phyloP scores from a whole-genome alignment of 2,329 filamentous ascomycete genomes.

The Penicillium glabrum region DNA sequence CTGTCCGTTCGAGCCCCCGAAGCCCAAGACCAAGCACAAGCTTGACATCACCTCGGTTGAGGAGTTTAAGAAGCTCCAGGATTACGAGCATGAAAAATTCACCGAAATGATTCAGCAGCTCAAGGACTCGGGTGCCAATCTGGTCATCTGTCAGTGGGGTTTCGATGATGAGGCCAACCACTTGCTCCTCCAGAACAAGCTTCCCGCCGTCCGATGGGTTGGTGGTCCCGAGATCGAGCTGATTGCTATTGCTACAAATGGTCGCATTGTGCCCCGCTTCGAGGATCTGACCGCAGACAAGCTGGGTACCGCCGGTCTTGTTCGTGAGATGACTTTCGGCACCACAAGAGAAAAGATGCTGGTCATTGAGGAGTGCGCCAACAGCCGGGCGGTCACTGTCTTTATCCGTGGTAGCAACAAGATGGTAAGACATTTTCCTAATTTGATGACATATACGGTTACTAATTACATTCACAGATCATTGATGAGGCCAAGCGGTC shows the following conservation, averaged over 20 bases:
- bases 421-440: constrained; percentile 70
- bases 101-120: constrained; percentile 98
- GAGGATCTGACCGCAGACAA: constrained; percentile 91
- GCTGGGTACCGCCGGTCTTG: constrained; percentile 83
- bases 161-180: constrained; percentile 99
- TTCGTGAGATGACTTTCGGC: constrained; percentile 93
- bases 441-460: neutral
- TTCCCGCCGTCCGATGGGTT: constrained; percentile 96
- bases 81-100: constrained; percentile 94
- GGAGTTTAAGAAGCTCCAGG: constrained; percentile 97
- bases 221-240: constrained; percentile 97
- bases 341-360: constrained; percentile 99
- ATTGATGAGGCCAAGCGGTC: constrained; percentile 99
- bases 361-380: constrained; percentile 98
- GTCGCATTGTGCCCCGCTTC: constrained; percentile 94
- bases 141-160: constrained; percentile 98
- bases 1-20: constrained; percentile 96
- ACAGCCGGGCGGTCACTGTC: constrained; percentile 91
- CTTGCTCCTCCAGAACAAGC: constrained; percentile 88
- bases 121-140: constrained; percentile 94
- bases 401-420: constrained; percentile 99
- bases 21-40: constrained; percentile 99
- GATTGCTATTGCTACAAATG: constrained; percentile 97
- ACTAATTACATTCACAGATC: constrained; percentile 60
- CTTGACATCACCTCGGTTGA: constrained; percentile 95